phyloP scores from a whole-genome alignment of 306 rosid genomes.

The Vigna mungo region DNA sequence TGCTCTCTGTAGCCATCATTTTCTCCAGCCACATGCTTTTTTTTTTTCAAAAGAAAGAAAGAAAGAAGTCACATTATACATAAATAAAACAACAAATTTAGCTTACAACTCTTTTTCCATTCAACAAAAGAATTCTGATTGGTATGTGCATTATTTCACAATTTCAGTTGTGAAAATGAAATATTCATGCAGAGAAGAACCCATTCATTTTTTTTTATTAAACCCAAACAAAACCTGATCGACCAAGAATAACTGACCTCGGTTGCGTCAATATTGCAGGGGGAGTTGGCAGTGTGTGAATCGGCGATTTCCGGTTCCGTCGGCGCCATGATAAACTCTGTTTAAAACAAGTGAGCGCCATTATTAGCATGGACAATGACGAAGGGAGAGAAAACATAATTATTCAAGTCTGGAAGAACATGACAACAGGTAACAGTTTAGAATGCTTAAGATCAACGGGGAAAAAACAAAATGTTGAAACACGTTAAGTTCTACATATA shows the following conservation, averaged over 20 bases:
- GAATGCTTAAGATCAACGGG: too few relatives aligned
- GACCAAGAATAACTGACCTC: slow-evolving; percentile 43
- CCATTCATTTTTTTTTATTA: background rate
- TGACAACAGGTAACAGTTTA: too few relatives aligned
- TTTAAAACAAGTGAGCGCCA: background rate
- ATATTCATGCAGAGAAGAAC: background rate
- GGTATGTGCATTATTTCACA: background rate
- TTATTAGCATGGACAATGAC: background rate
- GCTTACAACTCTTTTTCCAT: background rate
- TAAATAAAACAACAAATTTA: background rate
- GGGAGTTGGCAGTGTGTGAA: background rate
- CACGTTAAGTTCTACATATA: too few relatives aligned
- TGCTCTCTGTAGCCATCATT: background rate
- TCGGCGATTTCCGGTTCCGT: slow-evolving; percentile 43
- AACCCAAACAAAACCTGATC: background rate
- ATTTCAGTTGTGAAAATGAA: background rate
- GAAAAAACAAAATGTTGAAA: too few relatives aligned
- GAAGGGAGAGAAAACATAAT: too few relatives aligned
- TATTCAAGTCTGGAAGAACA: too few relatives aligned
- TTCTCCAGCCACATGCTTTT: slow-evolving; percentile 38
- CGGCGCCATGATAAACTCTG: slow-evolving; percentile 34
- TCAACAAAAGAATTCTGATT: background rate
- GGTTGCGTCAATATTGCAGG: slow-evolving; percentile 12
- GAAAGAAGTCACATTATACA: background rate
- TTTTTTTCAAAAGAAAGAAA: too few relatives aligned